Base-by-base conservation (phyloP, 2,329 filamentous ascomycete genomes). In the Byssoonygena ceratinophila region DNA sequence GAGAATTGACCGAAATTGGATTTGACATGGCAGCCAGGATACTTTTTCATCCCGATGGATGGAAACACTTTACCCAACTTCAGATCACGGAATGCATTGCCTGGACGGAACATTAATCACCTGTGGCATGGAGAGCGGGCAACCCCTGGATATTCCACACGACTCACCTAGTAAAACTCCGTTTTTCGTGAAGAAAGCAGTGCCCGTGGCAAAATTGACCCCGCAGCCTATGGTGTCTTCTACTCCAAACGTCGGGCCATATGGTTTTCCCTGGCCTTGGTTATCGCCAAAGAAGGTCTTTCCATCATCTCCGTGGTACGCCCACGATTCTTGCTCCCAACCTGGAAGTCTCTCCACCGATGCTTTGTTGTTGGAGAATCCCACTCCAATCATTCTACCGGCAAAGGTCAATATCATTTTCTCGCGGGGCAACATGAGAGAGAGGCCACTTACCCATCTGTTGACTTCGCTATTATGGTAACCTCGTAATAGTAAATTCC, bases 401-500 rank as follows among this genome's bases (percentile, higher is more conserved):
- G 36, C 18, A 44, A 52, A 47, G 44, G 57, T 51, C 61, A 57
- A 50, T 49, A 47, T 36, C 66, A 70, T 44, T 69, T 80, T 37
- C 14, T n/a, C 49, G 36, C 20, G 60, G 50, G 4, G n/a, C 7
- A 41, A 4, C 29, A 29, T 8, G 41, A 46, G 31, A 31, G 51
- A 44, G 48, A 58, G 29, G 41, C 29, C 9, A 61, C 76, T 58
- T 73, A 82, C 80, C 80, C 80, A 60, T 86, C 83, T 63, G 83
- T 82, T 48, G 79, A 79, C 61, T 82, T 81, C 6, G 80, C 79
- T 47, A 83, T 66, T 45, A 87, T 78, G 7, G 78, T 79, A 31
- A 82, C 75, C 62, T 98, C 92, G 64, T 82, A 98, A 67, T 98
- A 98, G 68, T 95, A 98, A 55, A 98, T 84, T 1, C 92, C 92